Percentiles rank a stretch among this genome's conserved stretches.
Conservation (phyloP, 1,284 basidiomycete genomes). For the Cutaneotrichosporon spelunceum region DNA sequence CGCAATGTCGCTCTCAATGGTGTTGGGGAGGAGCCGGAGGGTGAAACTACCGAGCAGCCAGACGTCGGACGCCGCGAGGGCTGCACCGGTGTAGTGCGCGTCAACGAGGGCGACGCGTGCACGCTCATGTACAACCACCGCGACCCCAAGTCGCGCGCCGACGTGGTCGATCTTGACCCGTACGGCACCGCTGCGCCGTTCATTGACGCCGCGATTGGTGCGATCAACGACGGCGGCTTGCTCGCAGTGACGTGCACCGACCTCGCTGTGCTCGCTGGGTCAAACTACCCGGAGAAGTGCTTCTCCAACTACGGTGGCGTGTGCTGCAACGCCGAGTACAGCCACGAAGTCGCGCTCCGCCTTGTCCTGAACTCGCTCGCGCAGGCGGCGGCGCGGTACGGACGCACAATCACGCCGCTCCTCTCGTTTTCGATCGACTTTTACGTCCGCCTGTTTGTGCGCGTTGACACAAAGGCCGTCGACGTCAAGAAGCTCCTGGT, state of each 20-base stretch:
- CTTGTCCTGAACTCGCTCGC: constrained; percentile 83
- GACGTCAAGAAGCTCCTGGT: constrained; percentile 70
- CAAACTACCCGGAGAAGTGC: constrained; percentile 95
- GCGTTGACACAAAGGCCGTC: constrained; percentile 69
- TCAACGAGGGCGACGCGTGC: constrained; percentile 91
- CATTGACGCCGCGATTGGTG: constrained; percentile 93
- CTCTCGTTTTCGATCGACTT: constrained; percentile 95
- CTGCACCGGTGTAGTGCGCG: constrained; percentile 63
- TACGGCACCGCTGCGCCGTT: constrained; percentile 98
- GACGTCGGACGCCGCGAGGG: constrained; percentile 43
- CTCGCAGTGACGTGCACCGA: constrained; percentile 97
- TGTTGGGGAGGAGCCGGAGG: constrained; percentile 56
- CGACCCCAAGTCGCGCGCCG: constrained; percentile 67
- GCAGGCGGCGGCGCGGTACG: constrained; percentile 84
- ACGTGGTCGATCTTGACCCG: constrained; percentile 94
- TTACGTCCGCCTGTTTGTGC: constrained; percentile 89
- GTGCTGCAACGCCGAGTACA: constrained; percentile 85
- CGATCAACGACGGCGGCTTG: constrained; percentile 82
- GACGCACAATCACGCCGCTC: constrained; percentile 86
- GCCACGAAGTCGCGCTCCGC: constrained; percentile 86
- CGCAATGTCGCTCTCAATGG: constrained; percentile 87
- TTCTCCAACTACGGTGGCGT: constrained; percentile 96
- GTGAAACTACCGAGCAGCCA: constrained; percentile 23
- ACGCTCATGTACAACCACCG: constrained; percentile 89
- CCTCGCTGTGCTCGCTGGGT: constrained; percentile 85